phyloP scores from a whole-genome alignment of 257 asterid genomes.

The Solanum clarkiae region DNA sequence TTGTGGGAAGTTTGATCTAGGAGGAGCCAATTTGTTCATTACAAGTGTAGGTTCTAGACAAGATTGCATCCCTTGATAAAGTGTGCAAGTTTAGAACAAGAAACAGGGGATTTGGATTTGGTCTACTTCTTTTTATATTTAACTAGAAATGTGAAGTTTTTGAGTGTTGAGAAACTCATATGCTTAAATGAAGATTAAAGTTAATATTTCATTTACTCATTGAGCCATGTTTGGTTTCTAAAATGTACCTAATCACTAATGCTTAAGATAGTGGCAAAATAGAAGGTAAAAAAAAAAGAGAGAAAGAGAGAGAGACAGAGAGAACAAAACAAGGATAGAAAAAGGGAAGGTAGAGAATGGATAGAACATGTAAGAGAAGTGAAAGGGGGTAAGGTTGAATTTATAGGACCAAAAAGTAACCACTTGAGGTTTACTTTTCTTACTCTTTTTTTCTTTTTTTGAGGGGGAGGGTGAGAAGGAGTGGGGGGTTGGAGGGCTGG shows the following conservation, averaged over 20 bases:
- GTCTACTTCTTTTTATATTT: not conserved
- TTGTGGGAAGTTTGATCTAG: not conserved
- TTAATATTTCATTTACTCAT: not conserved
- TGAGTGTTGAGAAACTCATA: not conserved
- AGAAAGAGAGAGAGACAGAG: not conserved
- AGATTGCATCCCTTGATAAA: not conserved
- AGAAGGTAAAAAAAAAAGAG: not conserved
- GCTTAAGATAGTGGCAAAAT: not conserved
- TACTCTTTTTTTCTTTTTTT: fast-evolving
- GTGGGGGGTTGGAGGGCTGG: not conserved
- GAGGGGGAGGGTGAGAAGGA: no score
- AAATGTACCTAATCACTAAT: not conserved
- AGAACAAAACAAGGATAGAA: not conserved
- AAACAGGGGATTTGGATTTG: not conserved
- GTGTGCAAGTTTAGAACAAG: not conserved
- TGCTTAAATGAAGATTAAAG: not conserved
- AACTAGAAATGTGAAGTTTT: not conserved
- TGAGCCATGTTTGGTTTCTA: not conserved
- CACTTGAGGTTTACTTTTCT: not conserved
- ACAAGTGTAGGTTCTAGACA: not conserved
- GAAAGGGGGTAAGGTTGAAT: slow-evolving; percentile 28
- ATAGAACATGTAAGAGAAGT: slow-evolving; percentile 31
- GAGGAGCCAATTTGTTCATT: not conserved
- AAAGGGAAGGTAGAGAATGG: not conserved
- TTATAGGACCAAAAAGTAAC: slow-evolving; percentile 32